phyloP scores from a whole-genome alignment of 352 stramenopile genomes.

The Pythium dissimile region DNA sequence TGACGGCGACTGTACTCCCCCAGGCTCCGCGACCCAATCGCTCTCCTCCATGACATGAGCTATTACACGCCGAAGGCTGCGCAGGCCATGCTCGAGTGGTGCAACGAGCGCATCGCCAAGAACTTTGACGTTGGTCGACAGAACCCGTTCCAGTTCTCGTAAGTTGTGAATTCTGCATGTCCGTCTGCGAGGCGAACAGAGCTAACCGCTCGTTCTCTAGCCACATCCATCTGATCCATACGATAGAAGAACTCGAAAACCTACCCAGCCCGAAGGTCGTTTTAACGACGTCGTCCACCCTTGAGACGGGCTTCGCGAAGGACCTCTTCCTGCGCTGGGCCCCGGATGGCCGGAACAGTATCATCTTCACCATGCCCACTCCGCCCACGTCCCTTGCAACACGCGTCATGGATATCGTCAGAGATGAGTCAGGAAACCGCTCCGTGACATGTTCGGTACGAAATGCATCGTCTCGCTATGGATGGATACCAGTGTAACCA shows the following conservation, averaged over 20 bases:
- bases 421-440: conserved; percentile 42
- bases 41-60: conserved; percentile 85
- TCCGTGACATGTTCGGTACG: conserved; percentile 55
- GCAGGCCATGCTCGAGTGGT: conserved; percentile 89
- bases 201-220: conserved; percentile 20
- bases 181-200: no score
- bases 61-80: conserved; percentile 87
- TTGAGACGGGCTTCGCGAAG: conserved; percentile 83
- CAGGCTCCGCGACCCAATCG: conserved; percentile 83
- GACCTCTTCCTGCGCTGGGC: conserved; percentile 85
- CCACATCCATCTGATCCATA: conserved; percentile 87
- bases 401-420: conserved; percentile 54
- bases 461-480: no score
- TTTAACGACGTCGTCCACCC: conserved; percentile 67
- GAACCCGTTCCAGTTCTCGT: conserved; percentile 89
- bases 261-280: conserved; percentile 86
- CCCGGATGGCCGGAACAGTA: conserved; percentile 68
- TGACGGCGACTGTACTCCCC: neutral
- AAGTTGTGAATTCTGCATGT: conserved; percentile 13
- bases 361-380: conserved; percentile 77
- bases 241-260: conserved; percentile 81
- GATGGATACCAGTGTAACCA: no score
- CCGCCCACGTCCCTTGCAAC: conserved; percentile 67
- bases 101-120: conserved; percentile 87
- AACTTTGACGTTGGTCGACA: conserved; percentile 87